Conservation (phyloP, 768 basidiomycete species). For the Boletus sensibilis region DNA sequence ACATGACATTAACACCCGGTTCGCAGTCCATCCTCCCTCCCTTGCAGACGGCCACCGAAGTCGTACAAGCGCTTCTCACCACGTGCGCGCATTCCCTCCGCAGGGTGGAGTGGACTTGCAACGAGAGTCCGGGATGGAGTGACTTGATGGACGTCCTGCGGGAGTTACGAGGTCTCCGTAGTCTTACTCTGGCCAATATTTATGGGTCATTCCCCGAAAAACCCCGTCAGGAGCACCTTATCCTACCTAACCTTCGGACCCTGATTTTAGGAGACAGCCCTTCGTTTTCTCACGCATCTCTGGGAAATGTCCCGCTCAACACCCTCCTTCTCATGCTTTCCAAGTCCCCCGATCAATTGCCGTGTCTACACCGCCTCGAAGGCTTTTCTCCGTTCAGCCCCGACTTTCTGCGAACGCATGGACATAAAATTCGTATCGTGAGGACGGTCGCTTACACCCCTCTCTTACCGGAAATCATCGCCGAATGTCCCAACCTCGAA, state of each 20-base stretch:
- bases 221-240: slow-evolving; percentile 22
- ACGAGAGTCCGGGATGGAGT: slow-evolving; percentile 42
- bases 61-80: slow-evolving; percentile 35
- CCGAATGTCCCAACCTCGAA: slow-evolving; percentile 41
- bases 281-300: slow-evolving; percentile 33
- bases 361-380: slow-evolving; percentile 43
- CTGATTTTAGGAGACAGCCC: slow-evolving; percentile 40
- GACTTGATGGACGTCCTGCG: slow-evolving; percentile 41
- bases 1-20: slow-evolving; percentile 23
- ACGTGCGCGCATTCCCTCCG: slow-evolving; percentile 37
- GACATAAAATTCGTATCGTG: slow-evolving; percentile 41
- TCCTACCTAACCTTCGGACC: slow-evolving; percentile 40
- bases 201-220: slow-evolving; percentile 32
- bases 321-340: slow-evolving; percentile 39
- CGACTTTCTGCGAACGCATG: slow-evolving; percentile 42
- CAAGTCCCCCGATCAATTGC: slow-evolving; percentile 35
- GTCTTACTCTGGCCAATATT: slow-evolving; percentile 43
- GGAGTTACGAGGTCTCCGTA: slow-evolving; percentile 34
- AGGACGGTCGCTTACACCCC: slow-evolving; percentile 37
- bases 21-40: slow-evolving; percentile 22
- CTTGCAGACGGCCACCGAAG: slow-evolving; percentile 30
- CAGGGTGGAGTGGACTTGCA: slow-evolving; percentile 46
- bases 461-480: slow-evolving; percentile 38
- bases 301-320: slow-evolving; percentile 40
- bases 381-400: slow-evolving; percentile 42